Evolutionary conservation across 163 green algal species (phyloP).

Genomic region (Prototheca cutis): DNA sequence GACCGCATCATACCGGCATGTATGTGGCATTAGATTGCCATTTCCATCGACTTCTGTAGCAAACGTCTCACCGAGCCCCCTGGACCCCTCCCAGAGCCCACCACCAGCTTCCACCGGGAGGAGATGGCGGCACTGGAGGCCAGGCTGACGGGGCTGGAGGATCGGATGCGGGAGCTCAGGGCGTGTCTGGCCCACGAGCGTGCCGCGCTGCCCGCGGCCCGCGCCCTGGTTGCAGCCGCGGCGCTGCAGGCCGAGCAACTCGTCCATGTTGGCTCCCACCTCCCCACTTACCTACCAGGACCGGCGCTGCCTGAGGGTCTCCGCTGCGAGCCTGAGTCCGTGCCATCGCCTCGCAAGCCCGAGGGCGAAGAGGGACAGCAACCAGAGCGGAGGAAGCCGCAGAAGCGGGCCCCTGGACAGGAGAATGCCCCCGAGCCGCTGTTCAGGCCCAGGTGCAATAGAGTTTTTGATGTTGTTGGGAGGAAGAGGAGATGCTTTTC

Average conservation of each 20-base stretch:
- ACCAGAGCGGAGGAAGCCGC: background rate
- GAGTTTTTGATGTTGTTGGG: too few relatives aligned
- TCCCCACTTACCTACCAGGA: slow-evolving; percentile 39
- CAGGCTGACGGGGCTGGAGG: slow-evolving; percentile 41
- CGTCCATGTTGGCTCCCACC: slow-evolving; percentile 27
- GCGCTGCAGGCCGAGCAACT: slow-evolving; percentile 38
- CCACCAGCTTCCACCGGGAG: slow-evolving; percentile 30
- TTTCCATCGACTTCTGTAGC: too few relatives aligned
- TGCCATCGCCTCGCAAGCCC: too few relatives aligned
- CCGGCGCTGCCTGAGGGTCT: too few relatives aligned
- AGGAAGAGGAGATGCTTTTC: too few relatives aligned
- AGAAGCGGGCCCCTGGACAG: background rate
- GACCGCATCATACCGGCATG: too few relatives aligned
- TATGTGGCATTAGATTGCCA: too few relatives aligned
- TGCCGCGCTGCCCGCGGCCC: slow-evolving; percentile 37
- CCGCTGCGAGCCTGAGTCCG: too few relatives aligned
- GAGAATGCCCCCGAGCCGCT: background rate
- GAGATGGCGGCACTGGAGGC: slow-evolving; percentile 43
- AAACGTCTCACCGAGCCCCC: too few relatives aligned
- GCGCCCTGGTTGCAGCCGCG: slow-evolving; percentile 40
- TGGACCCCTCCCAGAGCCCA: slow-evolving; percentile 24
- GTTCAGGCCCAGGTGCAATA: too few relatives aligned
- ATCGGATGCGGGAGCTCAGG: slow-evolving; percentile 34
- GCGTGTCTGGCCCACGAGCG: slow-evolving; percentile 30
- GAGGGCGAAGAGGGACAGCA: slow-evolving; percentile 7